Percentiles rank a stretch among this genome's conserved stretches.
Conservation (phyloP, 2,329 filamentous ascomycete genomes). For the Clonostachys byssicola region DNA sequence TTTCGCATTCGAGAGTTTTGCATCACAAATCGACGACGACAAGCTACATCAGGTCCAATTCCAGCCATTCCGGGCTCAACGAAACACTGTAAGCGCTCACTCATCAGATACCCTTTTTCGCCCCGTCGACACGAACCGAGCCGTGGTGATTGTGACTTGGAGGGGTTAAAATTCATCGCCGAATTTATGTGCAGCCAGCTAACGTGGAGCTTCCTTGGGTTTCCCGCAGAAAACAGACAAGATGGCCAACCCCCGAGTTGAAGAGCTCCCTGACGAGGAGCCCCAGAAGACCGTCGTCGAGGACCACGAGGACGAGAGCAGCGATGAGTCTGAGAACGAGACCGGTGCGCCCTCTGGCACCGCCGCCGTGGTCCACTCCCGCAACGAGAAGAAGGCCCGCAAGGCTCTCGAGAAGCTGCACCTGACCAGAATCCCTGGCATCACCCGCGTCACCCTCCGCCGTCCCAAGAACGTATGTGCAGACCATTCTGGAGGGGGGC, state of each 20-base stretch:
- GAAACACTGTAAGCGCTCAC: slow-evolving; percentile 23
- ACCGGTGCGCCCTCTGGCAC: slow-evolving; percentile 81
- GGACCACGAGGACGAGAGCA: slow-evolving; percentile 64
- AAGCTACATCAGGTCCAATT: slow-evolving; percentile 21
- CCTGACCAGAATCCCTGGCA: slow-evolving; percentile 91
- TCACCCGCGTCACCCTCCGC: slow-evolving; percentile 96
- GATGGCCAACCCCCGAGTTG: slow-evolving; percentile 97
- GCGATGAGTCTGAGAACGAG: slow-evolving; percentile 74
- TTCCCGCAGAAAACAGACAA: slow-evolving; percentile 35
- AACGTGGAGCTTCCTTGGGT: slow-evolving; percentile 12
- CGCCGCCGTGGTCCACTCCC: slow-evolving; percentile 88
- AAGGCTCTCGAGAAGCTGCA: slow-evolving; percentile 99
- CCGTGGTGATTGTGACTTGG: neutral
- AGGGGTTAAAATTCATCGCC: neutral
- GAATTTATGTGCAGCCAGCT: slow-evolving; percentile 3
- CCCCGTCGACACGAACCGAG: neutral
- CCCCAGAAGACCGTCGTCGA: slow-evolving; percentile 76
- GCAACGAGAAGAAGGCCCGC: slow-evolving; percentile 99
- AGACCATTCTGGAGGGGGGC: slow-evolving; percentile 2
- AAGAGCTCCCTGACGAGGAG: slow-evolving; percentile 93
- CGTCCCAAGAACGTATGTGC: slow-evolving; percentile 95
- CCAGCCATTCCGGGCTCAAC: slow-evolving; percentile 24
- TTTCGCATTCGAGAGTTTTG: slow-evolving; percentile 28
- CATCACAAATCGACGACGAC: slow-evolving; percentile 30
- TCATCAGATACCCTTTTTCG: neutral